These are phyloP conservation scores for Phytophthora colocasiae DNA, from an alignment of 352 stramenopile species.

Conservation along the genomic window DNA sequence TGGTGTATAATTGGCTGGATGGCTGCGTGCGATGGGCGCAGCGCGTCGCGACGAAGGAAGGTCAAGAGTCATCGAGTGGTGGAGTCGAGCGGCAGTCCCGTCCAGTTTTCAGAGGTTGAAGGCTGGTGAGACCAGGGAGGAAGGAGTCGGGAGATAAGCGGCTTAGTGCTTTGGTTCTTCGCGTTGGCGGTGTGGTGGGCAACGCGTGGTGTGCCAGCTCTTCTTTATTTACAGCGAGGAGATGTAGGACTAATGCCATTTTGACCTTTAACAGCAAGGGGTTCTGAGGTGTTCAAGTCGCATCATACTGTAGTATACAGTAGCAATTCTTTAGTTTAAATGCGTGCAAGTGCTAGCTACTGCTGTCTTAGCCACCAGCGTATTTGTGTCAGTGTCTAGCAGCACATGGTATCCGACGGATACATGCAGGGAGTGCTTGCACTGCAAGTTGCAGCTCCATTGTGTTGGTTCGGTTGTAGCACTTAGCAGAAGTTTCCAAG, in stretches of 20 bases:
- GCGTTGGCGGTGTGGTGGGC: conserved; percentile 15
- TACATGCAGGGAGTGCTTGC: too few species aligned
- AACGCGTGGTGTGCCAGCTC: conserved; percentile 18
- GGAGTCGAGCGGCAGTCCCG: conserved; percentile 28
- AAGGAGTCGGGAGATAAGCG: conserved; percentile 4
- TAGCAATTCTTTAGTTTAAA: conserved; percentile 15
- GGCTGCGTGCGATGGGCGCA: conserved; percentile 14
- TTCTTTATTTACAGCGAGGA: conserved; percentile 42
- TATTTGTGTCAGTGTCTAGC: neutral
- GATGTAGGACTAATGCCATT: conserved; percentile 47
- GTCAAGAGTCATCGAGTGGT: conserved; percentile 37
- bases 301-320: conserved; percentile 31
- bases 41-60: conserved; percentile 14
- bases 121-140: conserved; percentile 22
- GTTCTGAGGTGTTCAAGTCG: conserved; percentile 30
- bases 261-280: conserved; percentile 30
- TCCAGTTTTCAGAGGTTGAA: conserved; percentile 31
- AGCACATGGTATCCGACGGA: too few species aligned
- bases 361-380: conserved; percentile 1
- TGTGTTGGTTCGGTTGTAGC: too few species aligned
- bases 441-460: too few species aligned
- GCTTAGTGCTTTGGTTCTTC: conserved; percentile 39
- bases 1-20: conserved; percentile 42
- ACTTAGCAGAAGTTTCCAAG: too few species aligned
- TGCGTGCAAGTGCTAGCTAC: neutral